Evolutionary conservation across 1,139 yeast species (phyloP).

Genomic region (Yamadazyma mexicana): DNA sequence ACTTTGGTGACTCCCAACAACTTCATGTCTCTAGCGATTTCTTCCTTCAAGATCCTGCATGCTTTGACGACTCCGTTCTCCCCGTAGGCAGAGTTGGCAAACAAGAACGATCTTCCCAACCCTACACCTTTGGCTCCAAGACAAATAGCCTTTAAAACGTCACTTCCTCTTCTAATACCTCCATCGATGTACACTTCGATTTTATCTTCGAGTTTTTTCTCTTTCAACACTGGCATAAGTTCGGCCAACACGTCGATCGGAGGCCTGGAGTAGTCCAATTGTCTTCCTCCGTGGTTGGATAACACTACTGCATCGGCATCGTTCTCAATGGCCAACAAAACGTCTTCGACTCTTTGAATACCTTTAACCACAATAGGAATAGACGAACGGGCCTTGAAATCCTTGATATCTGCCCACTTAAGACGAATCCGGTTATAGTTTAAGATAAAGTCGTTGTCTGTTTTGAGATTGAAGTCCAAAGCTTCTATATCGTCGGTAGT

Average conservation of each 20-base stretch:
- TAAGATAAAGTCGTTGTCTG: slow-evolving; percentile 13
- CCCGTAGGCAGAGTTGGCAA: slow-evolving; percentile 52
- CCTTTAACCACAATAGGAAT: slow-evolving; percentile 49
- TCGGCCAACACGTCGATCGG: slow-evolving; percentile 51
- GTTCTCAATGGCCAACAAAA: slow-evolving; percentile 43
- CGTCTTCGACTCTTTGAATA: slow-evolving; percentile 51
- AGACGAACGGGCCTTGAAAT: slow-evolving; percentile 20
- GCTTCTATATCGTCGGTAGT: slow-evolving; percentile 17
- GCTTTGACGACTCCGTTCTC: slow-evolving; percentile 48
- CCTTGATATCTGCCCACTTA: slow-evolving; percentile 22
- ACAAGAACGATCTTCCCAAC: slow-evolving; percentile 49
- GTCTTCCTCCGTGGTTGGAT: slow-evolving; percentile 59
- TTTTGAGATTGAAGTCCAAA: slow-evolving; percentile 12
- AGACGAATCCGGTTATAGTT: slow-evolving; percentile 16
- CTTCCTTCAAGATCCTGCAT: slow-evolving; percentile 44
- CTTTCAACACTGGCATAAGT: slow-evolving; percentile 38
- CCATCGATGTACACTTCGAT: slow-evolving; percentile 52
- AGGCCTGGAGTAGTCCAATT: slow-evolving; percentile 48
- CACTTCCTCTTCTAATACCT: slow-evolving; percentile 56
- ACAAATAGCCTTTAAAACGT: slow-evolving; percentile 53
- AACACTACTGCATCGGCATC: slow-evolving; percentile 50
- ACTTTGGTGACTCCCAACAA: slow-evolving; percentile 42
- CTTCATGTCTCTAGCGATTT: slow-evolving; percentile 48
- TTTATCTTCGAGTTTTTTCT: slow-evolving; percentile 30
- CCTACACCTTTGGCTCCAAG: slow-evolving; percentile 60